Evolutionary conservation across 441 rosid genomes (phyloP), one percentile per base, ranked within the genome.

Genomic region (Adansonia rubrostipa): DNA sequence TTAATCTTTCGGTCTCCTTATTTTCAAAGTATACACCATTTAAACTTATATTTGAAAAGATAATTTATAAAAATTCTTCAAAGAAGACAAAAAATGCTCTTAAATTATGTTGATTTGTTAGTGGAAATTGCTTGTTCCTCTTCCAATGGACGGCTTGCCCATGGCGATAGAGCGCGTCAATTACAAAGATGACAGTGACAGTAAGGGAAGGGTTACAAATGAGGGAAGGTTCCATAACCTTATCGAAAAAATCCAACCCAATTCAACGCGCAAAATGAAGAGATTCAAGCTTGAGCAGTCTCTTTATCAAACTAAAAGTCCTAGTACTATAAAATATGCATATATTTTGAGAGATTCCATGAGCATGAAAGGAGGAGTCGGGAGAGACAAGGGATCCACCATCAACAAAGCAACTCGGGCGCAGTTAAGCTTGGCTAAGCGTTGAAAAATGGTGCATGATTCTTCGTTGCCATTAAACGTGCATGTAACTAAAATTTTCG

Each of bases 181-280:
- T 0, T n/a, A 47, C 20, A 45, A 45, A 54, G 24, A 36, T 54
- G 44, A 57, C 28, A 42, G 7, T 0, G 36, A 28, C 15, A 57
- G 69, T 0, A 40, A 14, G 9, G 66, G 33, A 5, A 58, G n/a
- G 4, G 22, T 28, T 17, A 10, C 47, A 57, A 57, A 10, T 40
- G 36, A 57, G 36, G 54, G 40, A 42, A 73, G 78, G 71, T 14
- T 5, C 61, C 28, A 45, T 33, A 69, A 73, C 40, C 56, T 78
- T 62, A 40, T 71, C 44, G 80, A 17, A 19, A 17, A 42, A 33
- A 6, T 36, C 70, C 77, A 78, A 71, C 33, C 53, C 58, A 61
- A 57, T 5, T 63, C 20, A 15, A 53, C 72, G 63, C 72, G 42
- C 47, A 48, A n/a, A 70, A 60, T 77, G 44, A 70, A 75, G 80